Conservation (phyloP, 306 rosid genomes). For the Gynostemma pentaphyllum region DNA sequence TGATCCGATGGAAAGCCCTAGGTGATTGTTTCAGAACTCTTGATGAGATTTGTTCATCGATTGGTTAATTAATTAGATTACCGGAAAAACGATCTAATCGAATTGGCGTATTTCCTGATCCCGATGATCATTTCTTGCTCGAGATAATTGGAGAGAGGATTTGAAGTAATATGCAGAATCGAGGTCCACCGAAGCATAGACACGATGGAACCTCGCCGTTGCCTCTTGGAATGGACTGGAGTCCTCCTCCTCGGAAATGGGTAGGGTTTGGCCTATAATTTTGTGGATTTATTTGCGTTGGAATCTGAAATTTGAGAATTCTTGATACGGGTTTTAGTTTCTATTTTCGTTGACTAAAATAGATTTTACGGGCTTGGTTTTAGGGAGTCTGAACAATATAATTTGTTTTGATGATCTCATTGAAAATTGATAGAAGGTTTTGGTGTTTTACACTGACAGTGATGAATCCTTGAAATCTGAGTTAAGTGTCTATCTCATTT, state of each 20-base stretch:
- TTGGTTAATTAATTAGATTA: conserved; percentile 3
- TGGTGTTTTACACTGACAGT: not conserved
- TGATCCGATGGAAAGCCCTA: not conserved
- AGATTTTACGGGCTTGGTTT: not conserved
- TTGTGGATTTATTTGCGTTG: not conserved
- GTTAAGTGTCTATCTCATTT: not conserved
- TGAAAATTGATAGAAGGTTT: not conserved
- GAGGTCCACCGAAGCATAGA: conserved; percentile 47
- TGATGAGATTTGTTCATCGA: not conserved
- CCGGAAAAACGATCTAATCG: not conserved
- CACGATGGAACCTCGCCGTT: conserved; percentile 92
- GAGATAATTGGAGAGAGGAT: not conserved
- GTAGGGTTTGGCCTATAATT: conserved; percentile 12
- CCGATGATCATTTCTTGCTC: not conserved
- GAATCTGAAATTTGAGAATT: conserved; percentile 6
- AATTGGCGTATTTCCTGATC: conserved; percentile 9
- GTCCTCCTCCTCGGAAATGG: conserved; percentile 71
- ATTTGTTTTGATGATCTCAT: not conserved
- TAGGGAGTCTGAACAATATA: not conserved
- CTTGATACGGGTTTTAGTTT: not conserved
- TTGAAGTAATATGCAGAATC: conserved; percentile 7
- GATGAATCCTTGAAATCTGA: not conserved
- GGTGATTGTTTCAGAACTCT: not conserved
- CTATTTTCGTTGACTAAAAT: conserved; percentile 1
- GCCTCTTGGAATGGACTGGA: conserved; percentile 94